Percentiles rank a stretch among this genome's conserved stretches.
These are phyloP conservation scores for Ophiostoma triangulosporum DNA, from an alignment of 2,329 filamentous ascomycete species.

Conservation along the genomic window DNA sequence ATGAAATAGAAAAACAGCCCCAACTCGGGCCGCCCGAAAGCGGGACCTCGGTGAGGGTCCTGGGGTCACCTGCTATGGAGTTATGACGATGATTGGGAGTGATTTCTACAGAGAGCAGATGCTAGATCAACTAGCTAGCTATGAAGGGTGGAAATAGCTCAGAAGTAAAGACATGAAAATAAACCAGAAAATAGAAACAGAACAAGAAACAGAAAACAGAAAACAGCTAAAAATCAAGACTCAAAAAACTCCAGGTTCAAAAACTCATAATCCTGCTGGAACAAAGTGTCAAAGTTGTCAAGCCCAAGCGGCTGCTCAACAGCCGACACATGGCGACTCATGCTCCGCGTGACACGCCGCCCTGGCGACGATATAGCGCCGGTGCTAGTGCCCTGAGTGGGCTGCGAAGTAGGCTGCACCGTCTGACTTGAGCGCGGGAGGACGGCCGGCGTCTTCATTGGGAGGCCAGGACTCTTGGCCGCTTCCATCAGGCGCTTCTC, in stretches of 20 bases:
- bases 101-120: too few relatives aligned
- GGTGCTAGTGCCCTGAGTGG: not conserved
- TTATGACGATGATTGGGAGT: too few relatives aligned
- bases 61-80: not conserved
- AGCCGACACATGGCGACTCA: conserved; percentile 4
- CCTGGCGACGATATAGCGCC: not conserved
- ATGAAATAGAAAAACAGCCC: not conserved
- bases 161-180: too few relatives aligned
- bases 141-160: too few relatives aligned
- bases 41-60: not conserved
- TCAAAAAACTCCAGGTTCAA: too few relatives aligned
- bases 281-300: too few relatives aligned
- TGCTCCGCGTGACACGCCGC: conserved; percentile 11
- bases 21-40: conserved; percentile 8
- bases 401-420: not conserved
- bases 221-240: not conserved
- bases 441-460: not conserved
- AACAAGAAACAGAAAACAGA: too few relatives aligned
- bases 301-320: not conserved
- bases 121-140: too few relatives aligned
- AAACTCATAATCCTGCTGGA: not conserved
- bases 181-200: too few relatives aligned
- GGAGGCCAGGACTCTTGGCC: not conserved
- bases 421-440: not conserved
- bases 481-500: conserved; percentile 1